These are phyloP conservation scores for Rhynchosporium graminicola DNA, from an alignment of 2,329 filamentous ascomycete species.

Conservation along the genomic window DNA sequence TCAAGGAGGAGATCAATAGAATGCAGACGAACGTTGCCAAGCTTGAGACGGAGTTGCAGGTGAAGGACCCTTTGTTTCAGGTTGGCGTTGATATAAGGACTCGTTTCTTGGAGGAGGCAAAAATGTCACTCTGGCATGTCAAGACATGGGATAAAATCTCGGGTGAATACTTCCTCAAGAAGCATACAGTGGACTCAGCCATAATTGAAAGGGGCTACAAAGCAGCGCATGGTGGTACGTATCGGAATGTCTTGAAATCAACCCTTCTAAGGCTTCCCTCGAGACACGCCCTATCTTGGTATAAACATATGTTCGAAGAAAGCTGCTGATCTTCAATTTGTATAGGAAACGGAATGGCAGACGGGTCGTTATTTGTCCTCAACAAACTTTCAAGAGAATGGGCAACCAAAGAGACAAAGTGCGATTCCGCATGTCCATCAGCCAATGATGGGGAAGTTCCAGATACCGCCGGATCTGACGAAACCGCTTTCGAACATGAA, in stretches of 20 bases:
- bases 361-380: slow-evolving; percentile 9
- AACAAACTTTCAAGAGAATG: background rate
- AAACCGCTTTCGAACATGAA: background rate
- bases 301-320: too few relatives aligned
- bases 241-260: too few relatives aligned
- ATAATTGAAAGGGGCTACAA: slow-evolving; percentile 10
- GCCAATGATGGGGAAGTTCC: background rate
- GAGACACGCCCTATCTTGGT: too few relatives aligned
- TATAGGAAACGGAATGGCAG: background rate
- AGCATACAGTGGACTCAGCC: background rate
- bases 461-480: background rate
- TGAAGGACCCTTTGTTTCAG: slow-evolving; percentile 6
- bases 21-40: background rate
- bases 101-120: slow-evolving; percentile 11
- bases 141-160: slow-evolving; percentile 6
- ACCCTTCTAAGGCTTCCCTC: too few relatives aligned
- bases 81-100: slow-evolving; percentile 13
- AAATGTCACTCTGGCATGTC: background rate
- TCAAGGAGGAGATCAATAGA: background rate
- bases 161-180: background rate
- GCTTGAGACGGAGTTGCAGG: background rate
- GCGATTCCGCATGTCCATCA: background rate
- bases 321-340: too few relatives aligned
- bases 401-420: background rate
- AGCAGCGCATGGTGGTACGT: slow-evolving; percentile 13